Evolutionary conservation across 768 basidiomycete species (phyloP).

Genomic region (Lentinula edodes): DNA sequence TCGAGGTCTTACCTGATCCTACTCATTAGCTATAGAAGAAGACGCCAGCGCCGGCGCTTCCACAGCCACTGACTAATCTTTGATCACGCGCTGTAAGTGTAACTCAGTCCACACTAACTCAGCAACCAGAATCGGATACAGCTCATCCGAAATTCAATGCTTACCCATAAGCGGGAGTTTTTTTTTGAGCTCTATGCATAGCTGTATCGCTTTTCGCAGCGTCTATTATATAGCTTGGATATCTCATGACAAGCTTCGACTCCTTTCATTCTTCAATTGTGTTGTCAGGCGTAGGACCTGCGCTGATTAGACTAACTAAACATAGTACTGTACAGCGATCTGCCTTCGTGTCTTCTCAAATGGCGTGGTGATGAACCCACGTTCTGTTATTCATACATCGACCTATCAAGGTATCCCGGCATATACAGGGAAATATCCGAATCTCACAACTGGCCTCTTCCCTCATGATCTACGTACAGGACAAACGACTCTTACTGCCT

Average conservation of each 20-base stretch:
- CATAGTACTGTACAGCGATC: conserved; percentile 1
- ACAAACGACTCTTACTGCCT: conserved; percentile 31
- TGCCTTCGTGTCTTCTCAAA: neutral
- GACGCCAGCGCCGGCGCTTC: no score
- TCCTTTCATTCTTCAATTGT: neutral
- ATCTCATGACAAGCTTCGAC: neutral
- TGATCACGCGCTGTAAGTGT: no score
- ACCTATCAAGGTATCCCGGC: neutral
- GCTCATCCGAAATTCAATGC: no score
- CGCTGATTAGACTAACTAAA: neutral
- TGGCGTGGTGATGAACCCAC: neutral
- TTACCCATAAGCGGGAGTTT: no score
- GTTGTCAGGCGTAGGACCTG: neutral
- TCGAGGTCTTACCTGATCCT: no score
- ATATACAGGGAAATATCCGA: neutral
- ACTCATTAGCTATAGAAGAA: no score
- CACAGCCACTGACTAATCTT: no score
- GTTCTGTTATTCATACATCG: neutral
- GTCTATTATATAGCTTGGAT: neutral
- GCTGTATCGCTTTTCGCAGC: neutral
- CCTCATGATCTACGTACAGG: conserved; percentile 25
- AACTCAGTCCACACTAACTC: no score
- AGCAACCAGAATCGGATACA: no score
- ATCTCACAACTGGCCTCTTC: neutral
- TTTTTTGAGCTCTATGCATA: no score